phyloP scores from a whole-genome alignment of 805 yeast species.

The Hanseniaspora osmophila region DNA sequence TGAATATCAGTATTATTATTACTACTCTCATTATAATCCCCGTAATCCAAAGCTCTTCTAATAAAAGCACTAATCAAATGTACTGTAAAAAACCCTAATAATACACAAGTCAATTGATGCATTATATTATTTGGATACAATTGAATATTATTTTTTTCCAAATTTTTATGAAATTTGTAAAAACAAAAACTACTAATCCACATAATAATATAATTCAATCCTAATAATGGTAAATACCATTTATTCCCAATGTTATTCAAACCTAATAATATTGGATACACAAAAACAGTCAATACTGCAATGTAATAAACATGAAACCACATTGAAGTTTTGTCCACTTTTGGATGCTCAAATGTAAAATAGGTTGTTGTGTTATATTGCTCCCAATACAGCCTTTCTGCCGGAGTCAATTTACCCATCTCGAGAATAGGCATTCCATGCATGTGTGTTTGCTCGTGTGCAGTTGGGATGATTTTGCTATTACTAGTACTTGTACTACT shows the following conservation, averaged over 20 bases:
- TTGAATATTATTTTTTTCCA: conserved; percentile 28
- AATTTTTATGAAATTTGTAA: conserved; percentile 42
- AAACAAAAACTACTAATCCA: conserved; percentile 40
- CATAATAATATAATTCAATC: conserved; percentile 32
- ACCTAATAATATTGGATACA: conserved; percentile 58
- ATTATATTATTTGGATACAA: conserved; percentile 72
- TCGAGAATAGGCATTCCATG: conserved; percentile 68
- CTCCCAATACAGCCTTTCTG: conserved; percentile 67
- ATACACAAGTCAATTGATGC: conserved; percentile 45
- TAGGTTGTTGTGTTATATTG: conserved; percentile 64
- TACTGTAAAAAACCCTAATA: conserved; percentile 35
- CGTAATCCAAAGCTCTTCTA: conserved; percentile 26
- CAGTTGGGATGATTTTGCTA: conserved; percentile 23
- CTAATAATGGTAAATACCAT: conserved; percentile 43
- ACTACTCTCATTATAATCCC: conserved; percentile 1
- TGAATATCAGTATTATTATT: no score
- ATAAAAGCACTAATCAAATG: conserved; percentile 46
- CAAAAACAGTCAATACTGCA: conserved; percentile 30
- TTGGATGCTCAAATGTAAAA: conserved; percentile 34
- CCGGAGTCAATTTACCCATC: conserved; percentile 45
- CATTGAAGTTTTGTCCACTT: conserved; percentile 36
- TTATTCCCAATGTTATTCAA: conserved; percentile 44
- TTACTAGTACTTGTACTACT: no score
- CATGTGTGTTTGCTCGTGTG: conserved; percentile 32
- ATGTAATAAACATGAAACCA: conserved; percentile 38